Evolutionary conservation across 306 rosid species (phyloP), one percentile per base, ranked within the genome.

Genomic region (Trifolium subterraneum): DNA sequence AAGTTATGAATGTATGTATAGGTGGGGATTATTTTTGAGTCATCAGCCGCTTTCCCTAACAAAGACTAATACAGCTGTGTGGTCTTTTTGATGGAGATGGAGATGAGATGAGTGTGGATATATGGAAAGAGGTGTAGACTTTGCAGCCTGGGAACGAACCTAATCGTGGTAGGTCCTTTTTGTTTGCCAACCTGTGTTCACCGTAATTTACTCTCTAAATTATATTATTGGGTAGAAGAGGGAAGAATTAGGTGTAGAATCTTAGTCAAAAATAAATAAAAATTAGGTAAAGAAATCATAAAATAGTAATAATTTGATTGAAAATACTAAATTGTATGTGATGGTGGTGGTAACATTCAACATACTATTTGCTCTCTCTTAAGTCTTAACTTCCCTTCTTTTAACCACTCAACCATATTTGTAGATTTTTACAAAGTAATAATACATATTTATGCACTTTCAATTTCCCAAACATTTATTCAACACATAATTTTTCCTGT

Each of bases 101-200:
- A 31, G 51, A 47, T 48, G 36, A 22, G 60, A 68, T 12, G 39
- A 13, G 18, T 18, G 2, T 67, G 50, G 64, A 51, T 68, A 44
- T 56, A 29, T 29, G 4, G 1, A 29, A 29, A 56, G 41, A 15
- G 12, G 29, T 20, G 72, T 11, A 19, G 70, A 71, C 35, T 77
- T 64, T 39, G 68, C 20, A 42, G 58, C 13, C 16, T 35, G 6
- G 36, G 72, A 45, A 70, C 66, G 72, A 45, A 70, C 66, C 63
- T 39, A 65, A 67, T 44, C 70, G 52, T 45, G 81, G 76, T 71
- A 60, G 85, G 85, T 77, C 82, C 82, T 36, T 76, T 80, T 62
- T 50, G 87, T 68, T 76, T 76, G 63, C 78, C 84, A 68, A 84
- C 87, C 72, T 76, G 70, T 27, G 20, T 13, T 59, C 39, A 5